Evolutionary conservation across 805 yeast species (phyloP), one percentile per base, ranked within the genome.

Genomic region (Komagataella ulmi): DNA sequence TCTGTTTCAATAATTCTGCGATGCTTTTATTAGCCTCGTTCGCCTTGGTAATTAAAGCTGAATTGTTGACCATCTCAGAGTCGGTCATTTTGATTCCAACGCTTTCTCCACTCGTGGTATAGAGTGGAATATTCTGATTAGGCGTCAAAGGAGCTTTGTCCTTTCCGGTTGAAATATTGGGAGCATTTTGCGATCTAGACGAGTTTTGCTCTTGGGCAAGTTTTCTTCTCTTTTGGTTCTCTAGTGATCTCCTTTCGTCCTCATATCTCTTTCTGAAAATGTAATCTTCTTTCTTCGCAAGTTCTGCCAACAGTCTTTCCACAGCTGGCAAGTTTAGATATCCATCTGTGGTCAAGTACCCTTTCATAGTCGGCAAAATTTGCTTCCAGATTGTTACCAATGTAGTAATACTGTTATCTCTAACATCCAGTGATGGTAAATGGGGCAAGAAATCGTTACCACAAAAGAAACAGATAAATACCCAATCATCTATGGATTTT

Each of bases 361-460:
- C 85, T 50, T 77, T 80, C 71, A 86, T 72, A 30, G 65, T 60
- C 0, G 95, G 85, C 49, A 93, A 63, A 1, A 76, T 65, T 43
- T 76, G 72, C 60, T 90, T 89, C 99, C 99, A 93, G 49, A 91
- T 79, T 45, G 74, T 76, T 10, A 88, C 83, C 51, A 93, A 69
- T 21, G 78, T 72, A 61, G 91, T 97, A 60, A 93, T 85, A 58
- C 97, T 90, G 61, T 88, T 87, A 65, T 93, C 98, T 58, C 99
- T 80, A 46, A 93, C 97, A 61, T 91, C 97, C 52, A 93, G 75
- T 30, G 95, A 82, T 3, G 99, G 98, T 58, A 93, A 71, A 68
- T 91, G 98, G 1, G 99, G 99, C 60, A 93, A 71, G 75, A 93
- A 93, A 79, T 93, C 99, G 64, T 93, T 93, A 67, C 99, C 99